Evolutionary conservation across 805 yeast genomes (phyloP).

Genomic region (Starmerella potacharoeniae): DNA sequence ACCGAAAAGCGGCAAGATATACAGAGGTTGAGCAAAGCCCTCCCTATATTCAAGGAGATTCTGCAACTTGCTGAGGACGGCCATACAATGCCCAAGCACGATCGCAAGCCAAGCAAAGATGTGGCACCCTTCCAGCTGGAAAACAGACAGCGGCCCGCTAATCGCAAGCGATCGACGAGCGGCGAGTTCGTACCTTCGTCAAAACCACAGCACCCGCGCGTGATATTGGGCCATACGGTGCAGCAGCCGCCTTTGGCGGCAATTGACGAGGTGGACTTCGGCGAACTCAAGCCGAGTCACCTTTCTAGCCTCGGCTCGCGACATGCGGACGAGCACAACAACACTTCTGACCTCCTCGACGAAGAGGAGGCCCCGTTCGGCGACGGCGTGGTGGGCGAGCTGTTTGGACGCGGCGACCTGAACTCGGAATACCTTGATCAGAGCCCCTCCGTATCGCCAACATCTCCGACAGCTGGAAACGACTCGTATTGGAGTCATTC

Average conservation of each 20-base stretch:
- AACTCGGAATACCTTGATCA: background rate
- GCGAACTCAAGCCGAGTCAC: background rate
- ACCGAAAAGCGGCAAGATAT: background rate
- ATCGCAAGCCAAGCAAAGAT: too few relatives aligned
- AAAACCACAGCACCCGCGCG: background rate
- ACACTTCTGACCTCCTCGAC: background rate
- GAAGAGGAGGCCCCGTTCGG: background rate
- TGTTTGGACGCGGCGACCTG: background rate
- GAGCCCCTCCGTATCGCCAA: background rate
- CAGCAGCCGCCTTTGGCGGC: background rate
- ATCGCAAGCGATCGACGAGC: background rate
- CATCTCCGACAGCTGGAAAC: background rate
- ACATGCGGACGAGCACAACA: background rate
- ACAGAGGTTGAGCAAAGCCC: background rate
- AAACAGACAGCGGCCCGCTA: background rate
- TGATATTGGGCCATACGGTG: background rate
- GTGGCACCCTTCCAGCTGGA: background rate
- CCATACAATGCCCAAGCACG: background rate
- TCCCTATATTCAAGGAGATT: background rate
- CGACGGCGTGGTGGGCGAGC: background rate
- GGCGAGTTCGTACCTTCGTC: background rate
- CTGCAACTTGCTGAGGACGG: background rate
- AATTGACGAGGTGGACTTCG: background rate
- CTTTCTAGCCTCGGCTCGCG: background rate
- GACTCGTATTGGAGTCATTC: background rate